Evolutionary conservation across 352 stramenopile species (phyloP).

Genomic region (Pythium chondricola): DNA sequence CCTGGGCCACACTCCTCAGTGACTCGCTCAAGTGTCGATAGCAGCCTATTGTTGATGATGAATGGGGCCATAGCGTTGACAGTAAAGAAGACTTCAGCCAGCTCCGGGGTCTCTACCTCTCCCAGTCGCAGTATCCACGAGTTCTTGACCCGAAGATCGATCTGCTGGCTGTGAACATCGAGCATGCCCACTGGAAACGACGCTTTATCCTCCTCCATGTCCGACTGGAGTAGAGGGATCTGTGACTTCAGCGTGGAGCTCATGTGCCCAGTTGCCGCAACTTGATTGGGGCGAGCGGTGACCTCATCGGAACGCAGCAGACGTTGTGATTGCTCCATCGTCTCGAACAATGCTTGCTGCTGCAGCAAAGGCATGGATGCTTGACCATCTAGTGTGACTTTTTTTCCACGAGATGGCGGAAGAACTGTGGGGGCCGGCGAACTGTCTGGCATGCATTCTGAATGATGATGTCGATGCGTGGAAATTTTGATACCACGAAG

Average conservation of each 20-base stretch:
- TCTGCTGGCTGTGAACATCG: conserved; percentile 94
- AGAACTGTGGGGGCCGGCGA: conserved; percentile 91
- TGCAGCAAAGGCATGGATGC: conserved; percentile 28
- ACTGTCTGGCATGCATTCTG: conserved; percentile 98
- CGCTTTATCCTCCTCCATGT: conserved; percentile 32
- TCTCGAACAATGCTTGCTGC: conserved; percentile 17
- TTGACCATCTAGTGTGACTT: too few relatives aligned
- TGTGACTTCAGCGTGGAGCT: conserved; percentile 74
- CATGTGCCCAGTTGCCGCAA: too few relatives aligned
- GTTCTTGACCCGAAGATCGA: conserved; percentile 91
- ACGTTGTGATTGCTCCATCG: conserved; percentile 31
- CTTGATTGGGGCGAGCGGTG: too few relatives aligned
- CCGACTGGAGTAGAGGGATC: conserved; percentile 58
- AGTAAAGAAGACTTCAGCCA: conserved; percentile 84
- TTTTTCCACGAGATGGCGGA: conserved; percentile 79
- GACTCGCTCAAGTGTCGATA: conserved; percentile 69
- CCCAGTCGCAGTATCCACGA: conserved; percentile 94
- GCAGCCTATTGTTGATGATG: conserved; percentile 92
- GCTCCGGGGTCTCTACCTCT: conserved; percentile 83
- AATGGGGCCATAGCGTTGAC: conserved; percentile 96
- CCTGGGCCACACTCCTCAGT: conserved; percentile 22
- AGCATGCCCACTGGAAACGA: conserved; percentile 59
- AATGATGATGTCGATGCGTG: conserved; percentile 93
- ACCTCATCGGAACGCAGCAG: conserved; percentile 21
- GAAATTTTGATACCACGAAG: conserved; percentile 66